phyloP scores from a whole-genome alignment of 1,139 yeast genomes.

The Blastobotrys ciferrii region DNA sequence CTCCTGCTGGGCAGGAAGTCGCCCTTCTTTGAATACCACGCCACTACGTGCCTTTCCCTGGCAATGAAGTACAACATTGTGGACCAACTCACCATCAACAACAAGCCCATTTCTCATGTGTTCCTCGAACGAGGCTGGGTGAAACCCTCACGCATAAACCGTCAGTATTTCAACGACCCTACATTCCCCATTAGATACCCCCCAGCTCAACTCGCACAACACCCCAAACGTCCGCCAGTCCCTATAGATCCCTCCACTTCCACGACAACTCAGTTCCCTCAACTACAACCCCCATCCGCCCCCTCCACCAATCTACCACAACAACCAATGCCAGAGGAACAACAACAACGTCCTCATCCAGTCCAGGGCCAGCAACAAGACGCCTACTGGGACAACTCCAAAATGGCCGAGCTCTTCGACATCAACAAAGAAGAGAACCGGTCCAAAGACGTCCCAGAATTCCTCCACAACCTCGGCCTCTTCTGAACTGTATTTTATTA shows the following conservation, averaged over 20 bases:
- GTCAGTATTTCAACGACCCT: constrained; percentile 9
- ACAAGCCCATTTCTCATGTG: constrained; percentile 9
- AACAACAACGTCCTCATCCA: constrained; percentile 9
- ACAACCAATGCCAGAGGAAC: neutral
- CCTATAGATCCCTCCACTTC: neutral
- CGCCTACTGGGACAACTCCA: constrained; percentile 16
- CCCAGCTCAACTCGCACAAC: neutral
- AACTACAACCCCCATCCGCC: neutral
- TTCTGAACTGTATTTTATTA: neutral
- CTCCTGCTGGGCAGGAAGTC: constrained; percentile 13
- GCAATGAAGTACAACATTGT: constrained; percentile 9
- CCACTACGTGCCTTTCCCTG: constrained; percentile 13
- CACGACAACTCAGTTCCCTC: neutral
- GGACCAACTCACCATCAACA: constrained; percentile 12
- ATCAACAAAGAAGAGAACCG: neutral
- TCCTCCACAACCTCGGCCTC: constrained; percentile 20
- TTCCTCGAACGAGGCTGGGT: neutral
- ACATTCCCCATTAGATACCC: neutral
- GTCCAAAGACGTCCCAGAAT: constrained; percentile 17
- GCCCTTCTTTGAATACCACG: constrained; percentile 18
- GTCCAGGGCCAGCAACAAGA: constrained; percentile 1
- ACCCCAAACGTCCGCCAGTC: neutral
- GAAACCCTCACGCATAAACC: constrained; percentile 10
- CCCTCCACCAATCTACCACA: neutral
- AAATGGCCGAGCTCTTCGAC: constrained; percentile 13